Evolutionary conservation across 352 stramenopile genomes (phyloP), one percentile per base, ranked within the genome.

Genomic region (Globisporangium heterothallicum): DNA sequence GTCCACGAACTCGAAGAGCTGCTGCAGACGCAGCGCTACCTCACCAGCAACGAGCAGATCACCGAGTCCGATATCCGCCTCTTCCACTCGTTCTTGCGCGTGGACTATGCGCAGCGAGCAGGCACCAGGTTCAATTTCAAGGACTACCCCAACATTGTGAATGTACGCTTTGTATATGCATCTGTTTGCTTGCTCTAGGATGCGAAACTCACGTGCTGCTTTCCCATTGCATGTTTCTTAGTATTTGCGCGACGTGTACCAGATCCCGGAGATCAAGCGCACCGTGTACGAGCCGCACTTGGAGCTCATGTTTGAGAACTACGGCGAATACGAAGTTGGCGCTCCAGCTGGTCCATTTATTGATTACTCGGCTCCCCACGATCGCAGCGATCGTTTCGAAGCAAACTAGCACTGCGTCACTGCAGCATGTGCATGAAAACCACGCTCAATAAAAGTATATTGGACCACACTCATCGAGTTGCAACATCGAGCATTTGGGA

Each of bases 261-360:
- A 97, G 56, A 81, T 81, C n/a, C 68, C 70, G 8, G 82, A 60
- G 2, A 63, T 97, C n/a, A 35, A 74, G 32, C 61, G 72, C n/a
- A 84, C 78, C 3, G 69, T 96, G 14, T 64, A 94, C 52, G 95
- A 97, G 75, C 48, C 85, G n/a, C 86, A 97, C 59, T 84, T 97
- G 51, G 94, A 94, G 64, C 60, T 71, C 22, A 78, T 94, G 58
- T 92, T 96, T 61, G 95, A 75, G 64, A 83, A 73, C 40, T 82
- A 68, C 19, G 74, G 90, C 48, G 64, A 75, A 13, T 50, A 68
- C 9, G 74, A 94, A 48, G 76, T 95, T 48, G 64, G 21, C 18
- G 8, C 94, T 27, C 84, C 90, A 2, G 68, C 64, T 24, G 87
- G 88, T 6, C 63, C 66, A 8, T 59, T 70, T 22, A 50, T 76